Conservation (phyloP, 768 basidiomycete genomes). For the Tricholoma bakamatsutake region DNA sequence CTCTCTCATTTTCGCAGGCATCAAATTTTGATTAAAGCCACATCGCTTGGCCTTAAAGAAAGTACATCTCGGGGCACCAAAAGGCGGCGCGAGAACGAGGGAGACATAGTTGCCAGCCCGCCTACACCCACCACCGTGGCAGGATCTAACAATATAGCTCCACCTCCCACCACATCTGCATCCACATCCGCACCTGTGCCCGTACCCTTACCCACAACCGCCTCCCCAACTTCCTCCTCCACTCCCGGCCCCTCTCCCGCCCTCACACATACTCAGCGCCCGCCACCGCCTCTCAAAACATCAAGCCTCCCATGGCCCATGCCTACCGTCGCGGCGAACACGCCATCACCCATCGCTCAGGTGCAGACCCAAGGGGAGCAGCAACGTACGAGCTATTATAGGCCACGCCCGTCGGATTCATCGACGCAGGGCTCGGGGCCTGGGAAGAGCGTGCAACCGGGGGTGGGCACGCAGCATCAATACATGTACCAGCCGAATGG, state of each 20-base stretch:
- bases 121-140: conserved; percentile 27
- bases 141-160: conserved; percentile 20
- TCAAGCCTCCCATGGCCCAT: conserved; percentile 57
- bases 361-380: conserved; percentile 33
- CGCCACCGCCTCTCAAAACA: conserved; percentile 13
- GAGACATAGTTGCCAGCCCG: conserved; percentile 25
- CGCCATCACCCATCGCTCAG: conserved; percentile 49
- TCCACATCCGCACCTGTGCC: conserved; percentile 22
- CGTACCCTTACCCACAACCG: conserved; percentile 19
- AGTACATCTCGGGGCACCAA: conserved; percentile 46
- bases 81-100: conserved; percentile 36
- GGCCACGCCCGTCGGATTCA: conserved; percentile 31
- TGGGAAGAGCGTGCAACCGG: conserved; percentile 1
- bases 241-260: conserved; percentile 50
- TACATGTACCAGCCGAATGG: conserved; percentile 45
- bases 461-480: conserved; percentile 27
- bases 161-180: conserved; percentile 12
- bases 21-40: conserved; percentile 80
- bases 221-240: conserved; percentile 33
- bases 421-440: conserved; percentile 1
- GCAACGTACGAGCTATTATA: conserved; percentile 49
- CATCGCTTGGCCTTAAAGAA: conserved; percentile 68
- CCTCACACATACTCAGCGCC: conserved; percentile 37
- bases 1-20: conserved; percentile 41
- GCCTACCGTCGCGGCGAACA: conserved; percentile 63